Evolutionary conservation across 192 early-diverging fungal genomes (phyloP).

Genomic region (Geranomyces michiganensis): DNA sequence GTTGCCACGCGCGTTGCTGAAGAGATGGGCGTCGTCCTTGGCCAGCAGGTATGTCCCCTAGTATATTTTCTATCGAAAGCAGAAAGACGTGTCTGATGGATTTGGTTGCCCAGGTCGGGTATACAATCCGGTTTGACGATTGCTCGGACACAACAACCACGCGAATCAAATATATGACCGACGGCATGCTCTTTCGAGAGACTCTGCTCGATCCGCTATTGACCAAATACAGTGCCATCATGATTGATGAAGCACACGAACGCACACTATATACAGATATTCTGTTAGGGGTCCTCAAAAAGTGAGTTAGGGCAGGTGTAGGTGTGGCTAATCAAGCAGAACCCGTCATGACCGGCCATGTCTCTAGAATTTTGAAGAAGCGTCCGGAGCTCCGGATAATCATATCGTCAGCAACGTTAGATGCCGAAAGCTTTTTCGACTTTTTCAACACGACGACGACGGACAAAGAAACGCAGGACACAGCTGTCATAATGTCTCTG

Average conservation of each 20-base stretch:
- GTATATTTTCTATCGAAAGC: no score
- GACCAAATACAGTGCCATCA: slow-evolving; percentile 71
- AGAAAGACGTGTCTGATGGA: not conserved
- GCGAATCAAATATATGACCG: slow-evolving; percentile 83
- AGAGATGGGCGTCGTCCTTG: slow-evolving; percentile 67
- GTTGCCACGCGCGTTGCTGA: slow-evolving; percentile 76
- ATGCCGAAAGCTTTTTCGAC: slow-evolving; percentile 69
- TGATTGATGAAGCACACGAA: slow-evolving; percentile 83
- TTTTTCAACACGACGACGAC: slow-evolving; percentile 70
- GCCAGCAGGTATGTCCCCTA: no score
- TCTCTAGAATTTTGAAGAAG: slow-evolving; percentile 68
- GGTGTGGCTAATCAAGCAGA: not conserved
- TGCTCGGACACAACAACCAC: slow-evolving; percentile 54
- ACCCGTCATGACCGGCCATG: not conserved
- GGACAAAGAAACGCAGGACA: slow-evolving; percentile 46
- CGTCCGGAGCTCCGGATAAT: slow-evolving; percentile 73
- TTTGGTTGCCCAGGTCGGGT: no score
- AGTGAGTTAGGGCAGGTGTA: slow-evolving; percentile 61
- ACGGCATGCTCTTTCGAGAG: slow-evolving; percentile 83
- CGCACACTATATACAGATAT: slow-evolving; percentile 75
- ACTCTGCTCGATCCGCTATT: slow-evolving; percentile 75
- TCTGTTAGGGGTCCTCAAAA: slow-evolving; percentile 73
- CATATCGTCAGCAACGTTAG: slow-evolving; percentile 82
- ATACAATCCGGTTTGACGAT: slow-evolving; percentile 78
- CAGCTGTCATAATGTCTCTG: slow-evolving; percentile 68